A percentile compares a stretch with the other conserved stretches of the same genome.
These are phyloP conservation scores for Pseudovirgaria hyperparasitica DNA, from an alignment of 2,329 filamentous ascomycete species.

Conservation along the genomic window DNA sequence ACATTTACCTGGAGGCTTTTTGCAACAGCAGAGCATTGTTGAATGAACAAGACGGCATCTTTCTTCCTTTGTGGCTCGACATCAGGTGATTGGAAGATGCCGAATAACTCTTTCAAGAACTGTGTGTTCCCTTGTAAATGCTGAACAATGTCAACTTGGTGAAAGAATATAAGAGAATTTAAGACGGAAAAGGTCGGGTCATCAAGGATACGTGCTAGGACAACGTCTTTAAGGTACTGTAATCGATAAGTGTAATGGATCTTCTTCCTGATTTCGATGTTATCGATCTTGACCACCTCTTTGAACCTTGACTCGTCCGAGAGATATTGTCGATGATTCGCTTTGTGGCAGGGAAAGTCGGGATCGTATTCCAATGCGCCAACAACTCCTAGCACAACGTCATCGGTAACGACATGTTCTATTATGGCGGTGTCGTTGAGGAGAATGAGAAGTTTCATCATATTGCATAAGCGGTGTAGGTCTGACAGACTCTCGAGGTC, in stretches of 20 bases:
- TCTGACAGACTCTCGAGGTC: constrained; percentile 79
- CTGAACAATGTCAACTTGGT: constrained; percentile 95
- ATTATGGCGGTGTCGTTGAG: constrained; percentile 93
- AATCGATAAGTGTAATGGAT: constrained; percentile 94
- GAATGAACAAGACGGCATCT: constrained; percentile 89
- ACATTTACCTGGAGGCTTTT: constrained; percentile 84
- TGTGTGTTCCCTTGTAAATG: constrained; percentile 72
- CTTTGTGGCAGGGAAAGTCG: constrained; percentile 94
- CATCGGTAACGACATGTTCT: constrained; percentile 82
- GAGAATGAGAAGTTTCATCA: constrained; percentile 92
- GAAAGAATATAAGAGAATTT: constrained; percentile 97
- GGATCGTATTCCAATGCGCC: constrained; percentile 96
- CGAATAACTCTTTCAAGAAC: constrained; percentile 78
- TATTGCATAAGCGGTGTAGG: constrained; percentile 85
- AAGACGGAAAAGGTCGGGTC: constrained; percentile 96
- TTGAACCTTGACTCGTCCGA: constrained; percentile 83
- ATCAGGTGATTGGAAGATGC: constrained; percentile 60
- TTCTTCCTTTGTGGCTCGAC: constrained; percentile 64
- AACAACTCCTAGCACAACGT: constrained; percentile 81
- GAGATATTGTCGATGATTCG: constrained; percentile 90
- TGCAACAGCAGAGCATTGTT: constrained; percentile 86
- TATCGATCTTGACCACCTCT: constrained; percentile 87
- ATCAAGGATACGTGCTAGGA: constrained; percentile 87
- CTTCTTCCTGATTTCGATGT: constrained; percentile 68
- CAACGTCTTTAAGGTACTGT: constrained; percentile 97